Percentiles rank a stretch among this genome's conserved stretches.
These are phyloP conservation scores for Sparassis latifolia DNA, from an alignment of 1,284 basidiomycete species.

Conservation along the genomic window DNA sequence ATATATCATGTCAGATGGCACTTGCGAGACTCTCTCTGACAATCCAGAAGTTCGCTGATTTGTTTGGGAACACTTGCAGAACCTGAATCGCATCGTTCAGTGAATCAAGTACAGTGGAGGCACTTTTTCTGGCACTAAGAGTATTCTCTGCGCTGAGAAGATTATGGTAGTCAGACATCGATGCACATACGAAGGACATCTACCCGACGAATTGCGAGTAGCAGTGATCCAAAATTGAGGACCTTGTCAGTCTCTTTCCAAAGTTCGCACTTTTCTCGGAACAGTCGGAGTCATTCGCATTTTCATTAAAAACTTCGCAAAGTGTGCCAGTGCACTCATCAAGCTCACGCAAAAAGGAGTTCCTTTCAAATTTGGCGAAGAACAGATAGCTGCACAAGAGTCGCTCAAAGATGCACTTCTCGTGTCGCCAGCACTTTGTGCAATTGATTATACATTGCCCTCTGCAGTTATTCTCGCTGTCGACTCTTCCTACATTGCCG, in stretches of 20 bases:
- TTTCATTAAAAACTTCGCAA: constrained; percentile 13
- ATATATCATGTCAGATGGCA: background rate
- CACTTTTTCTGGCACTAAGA: constrained; percentile 17
- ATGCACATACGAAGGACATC: constrained; percentile 18
- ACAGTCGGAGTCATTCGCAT: constrained; percentile 9
- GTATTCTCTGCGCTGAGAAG: constrained; percentile 8
- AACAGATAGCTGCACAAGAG: constrained; percentile 14
- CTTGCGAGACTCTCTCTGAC: background rate
- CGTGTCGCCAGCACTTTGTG: constrained; percentile 9
- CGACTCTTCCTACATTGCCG: constrained; percentile 27
- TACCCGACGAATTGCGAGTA: constrained; percentile 18
- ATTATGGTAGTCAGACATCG: constrained; percentile 23
- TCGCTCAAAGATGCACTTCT: constrained; percentile 19
- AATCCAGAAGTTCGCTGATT: constrained; percentile 20
- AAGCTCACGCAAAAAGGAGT: constrained; percentile 14
- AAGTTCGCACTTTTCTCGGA: constrained; percentile 14
- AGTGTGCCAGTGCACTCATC: constrained; percentile 11
- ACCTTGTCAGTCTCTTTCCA: constrained; percentile 4
- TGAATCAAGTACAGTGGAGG: constrained; percentile 5
- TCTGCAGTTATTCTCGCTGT: constrained; percentile 24
- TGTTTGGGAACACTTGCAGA: constrained; percentile 22
- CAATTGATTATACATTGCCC: constrained; percentile 49
- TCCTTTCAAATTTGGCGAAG: constrained; percentile 14
- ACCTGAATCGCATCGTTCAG: constrained; percentile 25
- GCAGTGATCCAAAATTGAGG: constrained; percentile 16